Evolutionary conservation across 2,329 filamentous ascomycete species (phyloP), one percentile per base, ranked within the genome.

Genomic region (Fusarium dimerum): DNA sequence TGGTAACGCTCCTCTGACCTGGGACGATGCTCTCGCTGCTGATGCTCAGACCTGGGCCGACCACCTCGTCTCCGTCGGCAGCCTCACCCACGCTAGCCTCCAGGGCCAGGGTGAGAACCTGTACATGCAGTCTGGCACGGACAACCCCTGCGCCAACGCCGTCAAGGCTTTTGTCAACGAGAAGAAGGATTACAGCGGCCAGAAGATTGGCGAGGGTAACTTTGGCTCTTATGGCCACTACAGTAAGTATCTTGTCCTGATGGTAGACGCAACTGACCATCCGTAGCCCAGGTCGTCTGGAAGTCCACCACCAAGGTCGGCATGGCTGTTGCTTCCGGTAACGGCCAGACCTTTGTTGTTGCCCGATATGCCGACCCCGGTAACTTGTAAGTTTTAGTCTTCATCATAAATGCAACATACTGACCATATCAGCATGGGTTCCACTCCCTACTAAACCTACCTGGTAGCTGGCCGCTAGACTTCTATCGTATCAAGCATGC

Each of bases 271-370:
- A 9, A 20, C 56, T 52, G 29, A 52, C 34, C 5, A 6, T 40
- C 11, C 6, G 1, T 13, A 59, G 56, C 62, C 26, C 62, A 64
- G 50, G 52, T 54, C 42, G 44, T 64, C 48, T 64, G 62, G 62
- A 60, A 60, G 51, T 43, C 54, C 39, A 64, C 62, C 53, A 60
- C 52, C 54, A 65, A 62, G 58, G 56, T 64, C 56, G 62, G 58
- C 30, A 64, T 64, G 58, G 62, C 58, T 15, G 40, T 52, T 15
- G 51, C 60, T 43, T 52, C 45, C 43, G 47, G 55, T 47, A 48
- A 54, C 45, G 62, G 62, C 17, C 39, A 50, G n/a, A 49, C 47
- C n/a, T 64, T 51, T 39, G 60, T 64, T 10, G 62, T 64, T 44
- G 62, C 54, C 38, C 62, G 62, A 46, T 64, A 64, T 58, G 56